Percentiles rank a stretch among this genome's conserved stretches.
phyloP scores from a whole-genome alignment of 2,329 filamentous ascomycete species.

The Aspergillus carbonarius region DNA sequence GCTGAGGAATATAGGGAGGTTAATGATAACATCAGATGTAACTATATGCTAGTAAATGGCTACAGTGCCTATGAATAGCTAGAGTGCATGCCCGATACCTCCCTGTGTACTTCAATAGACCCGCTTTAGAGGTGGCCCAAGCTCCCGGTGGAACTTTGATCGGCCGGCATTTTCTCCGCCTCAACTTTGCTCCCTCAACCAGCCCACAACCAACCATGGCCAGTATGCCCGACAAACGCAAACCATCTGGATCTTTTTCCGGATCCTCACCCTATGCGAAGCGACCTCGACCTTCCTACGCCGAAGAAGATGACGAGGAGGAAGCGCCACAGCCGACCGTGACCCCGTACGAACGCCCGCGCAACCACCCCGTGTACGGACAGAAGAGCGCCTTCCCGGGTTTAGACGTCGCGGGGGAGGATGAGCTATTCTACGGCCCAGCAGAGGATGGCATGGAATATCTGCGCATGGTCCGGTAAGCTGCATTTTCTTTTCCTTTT shows the following conservation, averaged over 20 bases:
- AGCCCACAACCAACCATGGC: conserved; percentile 3
- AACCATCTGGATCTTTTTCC: conserved; percentile 20
- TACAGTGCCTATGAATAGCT: too few species aligned
- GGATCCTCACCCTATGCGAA: conserved; percentile 26
- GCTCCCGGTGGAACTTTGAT: conserved; percentile 18
- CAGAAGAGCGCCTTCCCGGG: conserved; percentile 71
- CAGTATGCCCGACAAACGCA: conserved; percentile 38
- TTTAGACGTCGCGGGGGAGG: conserved; percentile 48
- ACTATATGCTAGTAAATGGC: too few species aligned
- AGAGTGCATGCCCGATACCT: too few species aligned
- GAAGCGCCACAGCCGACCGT: conserved; percentile 14
- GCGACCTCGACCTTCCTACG: conserved; percentile 30
- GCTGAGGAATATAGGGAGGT: too few species aligned
- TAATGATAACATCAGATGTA: too few species aligned
- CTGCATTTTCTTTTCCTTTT: conserved; percentile 16
- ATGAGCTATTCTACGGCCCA: conserved; percentile 67
- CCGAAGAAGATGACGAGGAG: conserved; percentile 30
- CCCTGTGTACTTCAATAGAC: too few species aligned
- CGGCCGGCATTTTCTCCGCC: conserved; percentile 13
- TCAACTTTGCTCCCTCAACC: not conserved
- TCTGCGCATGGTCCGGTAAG: conserved; percentile 69
- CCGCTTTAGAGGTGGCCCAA: conserved; percentile 22
- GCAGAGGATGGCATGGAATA: conserved; percentile 69
- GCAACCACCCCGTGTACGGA: conserved; percentile 65
- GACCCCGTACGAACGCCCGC: conserved; percentile 39